Percentiles rank a stretch among this genome's conserved stretches.
Conservation (phyloP, 75 land plant genomes). For the Pinus taeda region DNA sequence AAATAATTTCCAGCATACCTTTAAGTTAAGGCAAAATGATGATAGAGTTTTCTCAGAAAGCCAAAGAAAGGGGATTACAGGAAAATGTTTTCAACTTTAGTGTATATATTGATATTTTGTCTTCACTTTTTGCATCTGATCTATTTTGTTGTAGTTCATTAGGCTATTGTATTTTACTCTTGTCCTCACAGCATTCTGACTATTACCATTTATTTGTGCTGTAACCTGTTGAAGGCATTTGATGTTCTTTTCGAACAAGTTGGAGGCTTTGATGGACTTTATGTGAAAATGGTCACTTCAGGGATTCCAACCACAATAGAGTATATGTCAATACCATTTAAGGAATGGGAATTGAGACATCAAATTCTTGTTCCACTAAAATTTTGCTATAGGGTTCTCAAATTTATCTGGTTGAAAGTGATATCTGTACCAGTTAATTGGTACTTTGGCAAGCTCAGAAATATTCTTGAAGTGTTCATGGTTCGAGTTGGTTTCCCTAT, state of each 20-base stretch:
- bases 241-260: constrained; percentile 61
- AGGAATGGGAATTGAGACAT: constrained; percentile 50
- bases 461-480: constrained; percentile 60
- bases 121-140: not conserved
- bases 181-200: not conserved
- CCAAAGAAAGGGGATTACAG: not conserved
- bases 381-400: constrained; percentile 22
- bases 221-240: constrained; percentile 35
- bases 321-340: constrained; percentile 80
- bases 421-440: constrained; percentile 25
- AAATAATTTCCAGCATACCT: not conserved
- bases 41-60: not conserved
- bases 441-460: constrained; percentile 32
- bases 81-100: not conserved
- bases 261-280: constrained; percentile 87
- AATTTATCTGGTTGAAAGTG: constrained; percentile 34
- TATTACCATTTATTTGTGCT: not conserved
- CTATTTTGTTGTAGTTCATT: not conserved
- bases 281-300: constrained; percentile 63
- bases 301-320: constrained; percentile 68
- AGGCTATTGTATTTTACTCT: not conserved
- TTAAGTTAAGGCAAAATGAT: not conserved
- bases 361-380: constrained; percentile 42
- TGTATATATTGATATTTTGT: not conserved
- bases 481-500: constrained; percentile 56